These are phyloP conservation scores for Gossypium lobatum DNA, from an alignment of 441 rosid species.

Conservation along the genomic window DNA sequence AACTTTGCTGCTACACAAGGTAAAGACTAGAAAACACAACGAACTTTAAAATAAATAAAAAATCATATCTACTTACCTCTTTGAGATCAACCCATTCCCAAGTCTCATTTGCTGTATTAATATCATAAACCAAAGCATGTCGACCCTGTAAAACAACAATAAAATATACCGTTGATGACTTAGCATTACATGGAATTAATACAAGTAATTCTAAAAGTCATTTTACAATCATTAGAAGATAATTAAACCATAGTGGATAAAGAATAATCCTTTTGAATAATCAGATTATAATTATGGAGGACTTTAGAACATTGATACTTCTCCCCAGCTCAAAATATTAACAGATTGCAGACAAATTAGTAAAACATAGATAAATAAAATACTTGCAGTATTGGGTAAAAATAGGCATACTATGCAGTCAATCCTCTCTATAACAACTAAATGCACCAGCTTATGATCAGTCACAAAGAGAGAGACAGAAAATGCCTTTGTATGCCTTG, in stretches of 20 bases:
- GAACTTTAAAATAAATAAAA: conserved; percentile 4
- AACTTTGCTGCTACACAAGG: not conserved
- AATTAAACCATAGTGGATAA: not conserved
- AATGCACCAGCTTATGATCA: not conserved
- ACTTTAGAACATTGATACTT: not conserved
- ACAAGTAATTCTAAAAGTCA: not conserved
- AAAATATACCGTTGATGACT: conserved; percentile 12
- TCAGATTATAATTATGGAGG: not conserved
- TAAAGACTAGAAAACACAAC: not conserved
- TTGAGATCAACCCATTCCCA: conserved; percentile 95
- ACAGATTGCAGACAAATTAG: not conserved
- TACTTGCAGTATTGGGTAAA: not conserved
- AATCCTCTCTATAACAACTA: not conserved
- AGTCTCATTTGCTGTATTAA: conserved; percentile 52
- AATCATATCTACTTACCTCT: conserved; percentile 42
- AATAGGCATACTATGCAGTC: not conserved
- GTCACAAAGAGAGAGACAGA: not conserved
- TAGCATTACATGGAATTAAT: not conserved
- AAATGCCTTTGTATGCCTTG: not conserved
- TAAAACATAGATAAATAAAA: not conserved
- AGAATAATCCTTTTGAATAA: conserved; percentile 2
- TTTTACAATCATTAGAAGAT: conserved; percentile 1
- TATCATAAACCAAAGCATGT: conserved; percentile 84
- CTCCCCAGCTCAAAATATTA: not conserved
- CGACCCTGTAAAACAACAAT: conserved; percentile 48